Evolutionary conservation across 192 early-diverging fungal species (phyloP).

Genomic region (Podila epigama): DNA sequence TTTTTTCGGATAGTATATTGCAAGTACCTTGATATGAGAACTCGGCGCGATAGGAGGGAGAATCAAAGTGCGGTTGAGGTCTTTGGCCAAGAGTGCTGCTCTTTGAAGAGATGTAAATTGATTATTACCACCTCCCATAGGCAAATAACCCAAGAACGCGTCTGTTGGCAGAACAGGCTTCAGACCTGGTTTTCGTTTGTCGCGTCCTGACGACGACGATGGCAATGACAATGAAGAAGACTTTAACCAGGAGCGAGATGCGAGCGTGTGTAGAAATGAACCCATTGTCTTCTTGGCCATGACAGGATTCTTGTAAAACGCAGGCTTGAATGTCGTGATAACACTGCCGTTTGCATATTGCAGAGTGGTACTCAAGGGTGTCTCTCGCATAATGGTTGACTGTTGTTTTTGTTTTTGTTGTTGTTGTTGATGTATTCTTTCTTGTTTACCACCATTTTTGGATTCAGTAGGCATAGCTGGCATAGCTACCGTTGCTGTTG

Average conservation of each 20-base stretch:
- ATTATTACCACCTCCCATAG: slow-evolving; percentile 48
- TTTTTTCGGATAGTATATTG: no score
- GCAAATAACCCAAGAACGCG: slow-evolving; percentile 27
- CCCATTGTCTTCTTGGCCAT: slow-evolving; percentile 32
- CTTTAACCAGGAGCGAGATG: slow-evolving; percentile 8
- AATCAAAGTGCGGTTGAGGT: slow-evolving; percentile 39
- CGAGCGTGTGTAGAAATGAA: slow-evolving; percentile 30
- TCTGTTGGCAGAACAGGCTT: not conserved
- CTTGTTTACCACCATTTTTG: no score
- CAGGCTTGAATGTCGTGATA: slow-evolving; percentile 32
- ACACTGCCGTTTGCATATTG: slow-evolving; percentile 21
- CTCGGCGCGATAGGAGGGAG: slow-evolving; percentile 39
- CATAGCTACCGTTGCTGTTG: not conserved
- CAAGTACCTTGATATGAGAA: slow-evolving; percentile 52
- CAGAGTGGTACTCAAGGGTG: slow-evolving; percentile 1
- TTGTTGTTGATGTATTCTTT: not conserved
- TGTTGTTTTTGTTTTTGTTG: not conserved
- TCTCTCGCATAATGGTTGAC: not conserved
- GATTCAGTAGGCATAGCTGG: no score
- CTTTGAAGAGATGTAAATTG: slow-evolving; percentile 40
- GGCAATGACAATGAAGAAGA: not conserved
- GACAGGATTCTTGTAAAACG: slow-evolving; percentile 16
- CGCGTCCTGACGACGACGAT: not conserved
- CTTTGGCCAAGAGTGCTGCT: slow-evolving; percentile 40
- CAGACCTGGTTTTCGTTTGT: not conserved